Conservation (phyloP, 441 rosid genomes). For the Pelargonium fulgidum region DNA sequence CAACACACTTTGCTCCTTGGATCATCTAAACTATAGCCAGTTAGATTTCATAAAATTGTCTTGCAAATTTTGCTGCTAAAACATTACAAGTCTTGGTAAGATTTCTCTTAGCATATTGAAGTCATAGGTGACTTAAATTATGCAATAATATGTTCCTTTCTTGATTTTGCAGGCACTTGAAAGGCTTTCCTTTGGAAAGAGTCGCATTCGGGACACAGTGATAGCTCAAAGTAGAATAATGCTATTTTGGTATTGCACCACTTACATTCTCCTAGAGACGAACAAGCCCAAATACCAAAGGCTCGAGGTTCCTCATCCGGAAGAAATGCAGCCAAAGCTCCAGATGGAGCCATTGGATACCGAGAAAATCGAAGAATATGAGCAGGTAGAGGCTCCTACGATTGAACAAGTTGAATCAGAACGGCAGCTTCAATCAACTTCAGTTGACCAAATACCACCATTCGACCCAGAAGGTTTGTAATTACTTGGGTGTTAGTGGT, state of each 20-base stretch:
- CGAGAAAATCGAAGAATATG: conserved; percentile 23
- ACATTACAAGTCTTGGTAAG: no score
- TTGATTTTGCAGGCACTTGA: conserved; percentile 61
- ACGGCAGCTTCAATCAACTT: conserved; percentile 22
- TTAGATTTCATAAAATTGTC: no score
- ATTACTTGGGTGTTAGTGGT: background rate
- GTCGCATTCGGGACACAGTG: conserved; percentile 54
- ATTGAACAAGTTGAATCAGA: conserved; percentile 30
- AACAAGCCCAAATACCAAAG: conserved; percentile 78
- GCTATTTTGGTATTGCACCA: conserved; percentile 77
- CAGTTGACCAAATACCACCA: conserved; percentile 45
- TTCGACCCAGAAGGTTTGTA: conserved; percentile 97
- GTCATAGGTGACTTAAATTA: no score
- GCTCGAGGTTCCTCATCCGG: conserved; percentile 45
- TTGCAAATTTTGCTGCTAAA: no score
- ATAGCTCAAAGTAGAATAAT: conserved; percentile 71
- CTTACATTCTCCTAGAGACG: conserved; percentile 73
- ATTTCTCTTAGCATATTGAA: no score
- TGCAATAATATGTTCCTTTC: background rate
- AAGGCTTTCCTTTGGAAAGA: conserved; percentile 75
- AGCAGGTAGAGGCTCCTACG: conserved; percentile 23
- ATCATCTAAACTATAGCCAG: no score
- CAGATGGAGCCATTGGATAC: conserved; percentile 40
- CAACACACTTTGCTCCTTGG: no score
- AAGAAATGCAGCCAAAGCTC: conserved; percentile 28